phyloP scores from a whole-genome alignment of 139 green algal genomes.

The Monoraphidium neglectum region DNA sequence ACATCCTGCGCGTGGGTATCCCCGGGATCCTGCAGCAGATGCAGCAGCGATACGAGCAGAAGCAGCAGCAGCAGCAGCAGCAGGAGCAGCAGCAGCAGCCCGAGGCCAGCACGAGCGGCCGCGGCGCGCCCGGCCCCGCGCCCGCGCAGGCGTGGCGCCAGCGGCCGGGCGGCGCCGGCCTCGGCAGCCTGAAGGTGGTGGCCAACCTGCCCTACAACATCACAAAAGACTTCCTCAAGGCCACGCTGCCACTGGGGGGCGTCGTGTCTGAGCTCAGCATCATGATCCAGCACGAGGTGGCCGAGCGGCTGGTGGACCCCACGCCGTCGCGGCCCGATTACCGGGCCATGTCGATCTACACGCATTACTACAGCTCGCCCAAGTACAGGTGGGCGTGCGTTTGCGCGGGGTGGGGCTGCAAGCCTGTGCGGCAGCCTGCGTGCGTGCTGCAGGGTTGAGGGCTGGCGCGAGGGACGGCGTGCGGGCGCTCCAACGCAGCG shows the following conservation, averaged over 20 bases:
- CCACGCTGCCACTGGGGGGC: slow-evolving; percentile 76
- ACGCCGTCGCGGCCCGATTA: slow-evolving; percentile 66
- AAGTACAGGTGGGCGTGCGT: slow-evolving; percentile 51
- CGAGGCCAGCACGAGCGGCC: neutral
- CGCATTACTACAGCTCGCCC: slow-evolving; percentile 73
- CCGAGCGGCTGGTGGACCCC: slow-evolving; percentile 32
- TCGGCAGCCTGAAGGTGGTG: slow-evolving; percentile 74
- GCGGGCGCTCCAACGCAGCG: no score
- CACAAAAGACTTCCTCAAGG: slow-evolving; percentile 87
- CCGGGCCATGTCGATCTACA: slow-evolving; percentile 81
- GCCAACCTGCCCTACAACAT: slow-evolving; percentile 98
- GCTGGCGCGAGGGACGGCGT: no score
- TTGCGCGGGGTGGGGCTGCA: neutral
- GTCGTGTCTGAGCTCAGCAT: slow-evolving; percentile 69
- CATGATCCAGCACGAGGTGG: slow-evolving; percentile 73
- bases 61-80: slow-evolving; percentile 18
- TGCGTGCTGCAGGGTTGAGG: slow-evolving; percentile 6
- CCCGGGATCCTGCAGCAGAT: slow-evolving; percentile 28
- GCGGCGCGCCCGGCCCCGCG: neutral
- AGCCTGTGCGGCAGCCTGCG: neutral
- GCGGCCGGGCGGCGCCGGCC: neutral
- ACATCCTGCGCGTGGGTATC: slow-evolving; percentile 70
- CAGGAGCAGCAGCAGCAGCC: slow-evolving; percentile 20
- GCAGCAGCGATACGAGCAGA: neutral
- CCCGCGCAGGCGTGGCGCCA: neutral